Percentiles rank a stretch among this genome's conserved stretches.
phyloP scores from a whole-genome alignment of 768 basidiomycete species.

The Leucocoprinus leucothites region DNA sequence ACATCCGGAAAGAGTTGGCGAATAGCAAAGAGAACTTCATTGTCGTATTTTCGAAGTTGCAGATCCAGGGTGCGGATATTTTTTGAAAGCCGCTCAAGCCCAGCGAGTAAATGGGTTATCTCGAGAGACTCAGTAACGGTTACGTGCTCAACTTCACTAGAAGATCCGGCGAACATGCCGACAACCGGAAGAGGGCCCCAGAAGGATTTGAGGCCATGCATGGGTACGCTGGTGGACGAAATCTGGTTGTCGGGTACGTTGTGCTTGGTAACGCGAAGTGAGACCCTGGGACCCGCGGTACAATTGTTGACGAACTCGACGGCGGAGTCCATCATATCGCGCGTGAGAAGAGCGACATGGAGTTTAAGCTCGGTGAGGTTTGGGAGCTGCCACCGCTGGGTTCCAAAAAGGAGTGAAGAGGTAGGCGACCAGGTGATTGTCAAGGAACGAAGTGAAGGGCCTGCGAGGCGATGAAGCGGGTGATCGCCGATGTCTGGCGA shows the following conservation, averaged over 20 bases:
- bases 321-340: constrained; percentile 26
- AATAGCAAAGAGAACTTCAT: constrained; percentile 28
- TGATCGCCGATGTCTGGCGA: constrained; percentile 15
- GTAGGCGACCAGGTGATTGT: constrained; percentile 16
- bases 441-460: constrained; percentile 13
- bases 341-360: constrained; percentile 22
- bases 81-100: constrained; percentile 21
- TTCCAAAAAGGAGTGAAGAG: constrained; percentile 18
- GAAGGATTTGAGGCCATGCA: constrained; percentile 23
- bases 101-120: constrained; percentile 16
- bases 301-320: constrained; percentile 21
- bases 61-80: constrained; percentile 21
- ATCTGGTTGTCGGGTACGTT: constrained; percentile 26
- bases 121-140: constrained; percentile 21
- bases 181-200: constrained; percentile 25
- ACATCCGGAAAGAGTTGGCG: constrained; percentile 21
- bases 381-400: constrained; percentile 14
- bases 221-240: constrained; percentile 17
- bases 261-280: constrained; percentile 21
- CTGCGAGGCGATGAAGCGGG: constrained; percentile 16
- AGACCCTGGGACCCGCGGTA: constrained; percentile 15
- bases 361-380: constrained; percentile 19
- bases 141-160: constrained; percentile 17
- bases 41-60: constrained; percentile 24
- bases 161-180: constrained; percentile 15